Evolutionary conservation across 73 alveolate species (phyloP), one percentile per base, ranked within the genome.

Genomic region (Blepharisma japonicum): DNA sequence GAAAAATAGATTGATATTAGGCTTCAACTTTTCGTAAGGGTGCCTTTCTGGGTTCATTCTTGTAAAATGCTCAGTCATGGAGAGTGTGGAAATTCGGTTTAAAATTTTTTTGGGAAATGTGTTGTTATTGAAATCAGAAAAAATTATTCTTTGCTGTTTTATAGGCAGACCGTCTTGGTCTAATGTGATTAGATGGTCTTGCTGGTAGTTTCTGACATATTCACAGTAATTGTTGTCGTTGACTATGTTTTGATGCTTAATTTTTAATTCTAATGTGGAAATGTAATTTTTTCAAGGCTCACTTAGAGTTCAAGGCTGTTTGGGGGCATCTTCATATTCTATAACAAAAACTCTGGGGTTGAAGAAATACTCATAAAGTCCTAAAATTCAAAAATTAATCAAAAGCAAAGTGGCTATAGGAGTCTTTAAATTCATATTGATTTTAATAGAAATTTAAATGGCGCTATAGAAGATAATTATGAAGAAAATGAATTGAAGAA

Each of bases 61-160:
- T 61, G 42, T 61, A 25, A 61, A 61, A 61, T 61, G 77, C 21
- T 61, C 21, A 61, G 42, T n/a, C 77, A 25, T 61, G 53, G 53
- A n/a, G 23, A 53, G 67, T 53, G n/a, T 53, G n/a, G 67, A 14
- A 20, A 14, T 14, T 14, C 23, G n/a, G 4, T 20, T 53, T 53
- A 53, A 53, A 53, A 53, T 20, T 53, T 53, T 53, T 53, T 20
- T 53, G n/a, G 67, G n/a, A 4, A 14, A 53, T 53, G 67, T 14
- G 4, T 53, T 20, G 23, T 61, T 21, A 20, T 9, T 25, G 53
- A 11, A 61, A 61, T 61, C 77, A 1, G 77, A 9, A 20, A 21
- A 25, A 11, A 61, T 21, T 61, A 61, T 61, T 61, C 53, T 61
- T 21, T 61, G 18, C n/a, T 9, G n/a, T 4, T 27, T 61, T 61